A percentile compares a stretch with the other conserved stretches of the same genome.
Evolutionary conservation across 768 basidiomycete species (phyloP).

Genomic region (Guyanaporus albipodus): DNA sequence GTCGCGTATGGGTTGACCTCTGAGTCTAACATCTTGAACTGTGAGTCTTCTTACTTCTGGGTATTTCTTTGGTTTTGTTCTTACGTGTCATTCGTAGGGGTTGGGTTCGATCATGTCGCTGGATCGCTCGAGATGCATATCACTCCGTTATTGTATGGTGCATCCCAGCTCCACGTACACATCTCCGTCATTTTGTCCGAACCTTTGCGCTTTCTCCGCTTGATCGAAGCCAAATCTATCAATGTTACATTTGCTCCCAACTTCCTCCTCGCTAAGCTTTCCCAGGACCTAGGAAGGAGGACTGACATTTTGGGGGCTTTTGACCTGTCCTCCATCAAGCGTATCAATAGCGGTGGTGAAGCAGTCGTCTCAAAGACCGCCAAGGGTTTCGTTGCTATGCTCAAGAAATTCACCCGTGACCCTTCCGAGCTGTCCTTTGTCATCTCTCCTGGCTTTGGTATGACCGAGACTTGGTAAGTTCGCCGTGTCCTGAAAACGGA

Average conservation of each 20-base stretch:
- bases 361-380: conserved; percentile 38
- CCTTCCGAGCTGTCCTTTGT: conserved; percentile 30
- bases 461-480: conserved; percentile 41
- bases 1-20: conserved; percentile 33
- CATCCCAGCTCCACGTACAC: conserved; percentile 23
- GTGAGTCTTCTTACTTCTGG: conserved; percentile 15
- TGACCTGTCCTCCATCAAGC: conserved; percentile 33
- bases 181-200: conserved; percentile 24
- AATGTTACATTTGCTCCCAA: conserved; percentile 37
- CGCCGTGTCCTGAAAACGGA: not conserved
- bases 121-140: conserved; percentile 42
- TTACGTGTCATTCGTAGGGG: conserved; percentile 29
- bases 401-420: too few relatives aligned
- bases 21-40: conserved; percentile 38
- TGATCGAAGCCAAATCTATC: conserved; percentile 37
- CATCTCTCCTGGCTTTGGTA: conserved; percentile 31
- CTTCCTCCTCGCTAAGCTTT: conserved; percentile 39
- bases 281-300: conserved; percentile 30
- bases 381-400: conserved; percentile 35
- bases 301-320: conserved; percentile 24
- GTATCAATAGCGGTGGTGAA: conserved; percentile 42
- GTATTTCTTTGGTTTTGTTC: not conserved
- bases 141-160: conserved; percentile 33
- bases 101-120: conserved; percentile 45
- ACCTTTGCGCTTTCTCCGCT: conserved; percentile 18